Percentiles rank a stretch among this genome's conserved stretches.
These are phyloP conservation scores for Candolleomyces eurysporus DNA, from an alignment of 768 basidiomycete species.

Conservation along the genomic window DNA sequence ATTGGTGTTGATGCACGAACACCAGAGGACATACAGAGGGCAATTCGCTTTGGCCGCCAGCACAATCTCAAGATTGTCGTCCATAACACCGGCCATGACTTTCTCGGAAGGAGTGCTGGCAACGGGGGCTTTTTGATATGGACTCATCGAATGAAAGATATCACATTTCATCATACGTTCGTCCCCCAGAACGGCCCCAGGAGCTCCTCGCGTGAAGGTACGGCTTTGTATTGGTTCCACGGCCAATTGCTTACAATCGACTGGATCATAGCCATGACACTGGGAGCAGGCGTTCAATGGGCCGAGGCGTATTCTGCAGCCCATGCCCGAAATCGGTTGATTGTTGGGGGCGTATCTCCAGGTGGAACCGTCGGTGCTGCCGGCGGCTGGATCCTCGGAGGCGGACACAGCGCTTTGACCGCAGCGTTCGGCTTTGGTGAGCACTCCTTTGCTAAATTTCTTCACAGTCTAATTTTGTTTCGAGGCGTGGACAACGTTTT, in stretches of 20 bases:
- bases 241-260: constrained; percentile 27
- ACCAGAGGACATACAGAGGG: constrained; percentile 36
- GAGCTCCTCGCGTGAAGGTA: constrained; percentile 12
- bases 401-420: constrained; percentile 41
- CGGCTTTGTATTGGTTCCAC: constrained; percentile 27
- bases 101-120: constrained; percentile 42
- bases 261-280: constrained; percentile 24
- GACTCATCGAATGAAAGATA: constrained; percentile 38
- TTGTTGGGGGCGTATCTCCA: constrained; percentile 43
- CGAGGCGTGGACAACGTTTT: constrained; percentile 47
- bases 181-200: constrained; percentile 30
- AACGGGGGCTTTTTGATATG: constrained; percentile 39
- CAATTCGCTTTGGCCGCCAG: constrained; percentile 33
- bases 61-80: constrained; percentile 37
- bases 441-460: neutral
- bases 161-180: constrained; percentile 29
- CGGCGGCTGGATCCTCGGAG: constrained; percentile 49
- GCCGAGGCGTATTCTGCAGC: constrained; percentile 38
- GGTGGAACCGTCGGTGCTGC: constrained; percentile 44
- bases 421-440: constrained; percentile 43
- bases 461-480: constrained; percentile 18
- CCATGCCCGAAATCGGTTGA: constrained; percentile 33
- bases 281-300: constrained; percentile 48
- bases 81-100: constrained; percentile 42
- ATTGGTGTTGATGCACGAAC: constrained; percentile 39